These are phyloP conservation scores for Ilyonectria sp. DNA, from an alignment of 2,329 filamentous ascomycete genomes.

Conservation along the genomic window DNA sequence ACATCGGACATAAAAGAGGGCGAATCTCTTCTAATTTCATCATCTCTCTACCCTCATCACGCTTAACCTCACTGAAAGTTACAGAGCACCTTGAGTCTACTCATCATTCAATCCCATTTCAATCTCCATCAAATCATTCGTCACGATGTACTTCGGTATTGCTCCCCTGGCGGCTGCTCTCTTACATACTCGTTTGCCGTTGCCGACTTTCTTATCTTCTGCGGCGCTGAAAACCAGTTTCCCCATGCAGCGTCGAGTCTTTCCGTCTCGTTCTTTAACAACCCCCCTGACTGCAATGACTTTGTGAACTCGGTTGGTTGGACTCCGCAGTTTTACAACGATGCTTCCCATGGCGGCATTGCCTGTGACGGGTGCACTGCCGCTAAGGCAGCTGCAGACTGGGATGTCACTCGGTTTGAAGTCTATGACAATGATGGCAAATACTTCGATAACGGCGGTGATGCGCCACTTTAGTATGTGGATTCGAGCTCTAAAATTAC, in stretches of 20 bases:
- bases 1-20: too few relatives aligned
- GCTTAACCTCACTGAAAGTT: too few relatives aligned
- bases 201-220: neutral
- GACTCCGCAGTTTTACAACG: neutral
- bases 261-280: neutral
- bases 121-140: neutral
- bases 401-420: neutral
- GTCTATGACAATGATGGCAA: neutral
- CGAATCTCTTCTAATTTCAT: too few relatives aligned
- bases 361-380: neutral
- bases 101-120: neutral
- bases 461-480: neutral
- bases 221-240: neutral
- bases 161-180: neutral
- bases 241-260: neutral
- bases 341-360: neutral
- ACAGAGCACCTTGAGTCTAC: neutral
- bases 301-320: neutral
- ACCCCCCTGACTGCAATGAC: neutral
- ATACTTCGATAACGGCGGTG: neutral
- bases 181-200: neutral
- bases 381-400: neutral
- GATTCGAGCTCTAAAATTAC: neutral
- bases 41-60: too few relatives aligned
- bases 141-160: neutral